phyloP scores from a whole-genome alignment of 495 filamentous ascomycete genomes.

The Aspergillus sclerotioniger region DNA sequence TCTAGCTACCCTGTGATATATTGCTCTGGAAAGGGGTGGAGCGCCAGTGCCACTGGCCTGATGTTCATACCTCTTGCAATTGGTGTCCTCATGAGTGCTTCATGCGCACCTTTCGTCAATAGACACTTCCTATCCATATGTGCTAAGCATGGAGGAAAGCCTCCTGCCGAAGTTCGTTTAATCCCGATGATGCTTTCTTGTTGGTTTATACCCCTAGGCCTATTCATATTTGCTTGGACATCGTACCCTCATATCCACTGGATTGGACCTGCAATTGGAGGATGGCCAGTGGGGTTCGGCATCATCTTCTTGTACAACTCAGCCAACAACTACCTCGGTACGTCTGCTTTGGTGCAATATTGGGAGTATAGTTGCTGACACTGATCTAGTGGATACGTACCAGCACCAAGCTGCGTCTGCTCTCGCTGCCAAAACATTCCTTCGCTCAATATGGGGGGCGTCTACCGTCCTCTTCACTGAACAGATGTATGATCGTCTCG shows the following conservation, averaged over 20 bases:
- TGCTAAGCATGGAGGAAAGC: slow-evolving; percentile 59
- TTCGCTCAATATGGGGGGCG: slow-evolving; percentile 79
- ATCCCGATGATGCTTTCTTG: slow-evolving; percentile 85
- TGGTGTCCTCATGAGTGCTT: slow-evolving; percentile 62
- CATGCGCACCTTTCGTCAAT: slow-evolving; percentile 70
- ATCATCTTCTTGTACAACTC: slow-evolving; percentile 86
- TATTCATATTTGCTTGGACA: slow-evolving; percentile 86
- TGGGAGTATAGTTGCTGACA: slow-evolving; percentile 13
- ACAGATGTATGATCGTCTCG: slow-evolving; percentile 73
- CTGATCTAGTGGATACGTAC: slow-evolving; percentile 67
- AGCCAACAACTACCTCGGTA: slow-evolving; percentile 74
- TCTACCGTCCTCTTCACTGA: slow-evolving; percentile 71
- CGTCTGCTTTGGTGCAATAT: slow-evolving; percentile 1
- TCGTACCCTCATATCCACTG: slow-evolving; percentile 64
- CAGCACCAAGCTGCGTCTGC: slow-evolving; percentile 83
- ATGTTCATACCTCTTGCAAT: slow-evolving; percentile 79
- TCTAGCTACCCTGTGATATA: slow-evolving; percentile 74
- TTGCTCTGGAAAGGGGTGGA: slow-evolving; percentile 69
- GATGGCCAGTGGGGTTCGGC: slow-evolving; percentile 76
- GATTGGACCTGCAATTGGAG: slow-evolving; percentile 70
- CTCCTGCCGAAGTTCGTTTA: slow-evolving; percentile 71
- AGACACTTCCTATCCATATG: slow-evolving; percentile 67
- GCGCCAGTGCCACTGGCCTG: slow-evolving; percentile 67
- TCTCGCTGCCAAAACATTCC: slow-evolving; percentile 78
- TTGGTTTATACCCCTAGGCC: slow-evolving; percentile 72